Evolutionary conservation across 2,329 filamentous ascomycete genomes (phyloP), one percentile per base, ranked within the genome.

Genomic region (Arachnomyces sp.): DNA sequence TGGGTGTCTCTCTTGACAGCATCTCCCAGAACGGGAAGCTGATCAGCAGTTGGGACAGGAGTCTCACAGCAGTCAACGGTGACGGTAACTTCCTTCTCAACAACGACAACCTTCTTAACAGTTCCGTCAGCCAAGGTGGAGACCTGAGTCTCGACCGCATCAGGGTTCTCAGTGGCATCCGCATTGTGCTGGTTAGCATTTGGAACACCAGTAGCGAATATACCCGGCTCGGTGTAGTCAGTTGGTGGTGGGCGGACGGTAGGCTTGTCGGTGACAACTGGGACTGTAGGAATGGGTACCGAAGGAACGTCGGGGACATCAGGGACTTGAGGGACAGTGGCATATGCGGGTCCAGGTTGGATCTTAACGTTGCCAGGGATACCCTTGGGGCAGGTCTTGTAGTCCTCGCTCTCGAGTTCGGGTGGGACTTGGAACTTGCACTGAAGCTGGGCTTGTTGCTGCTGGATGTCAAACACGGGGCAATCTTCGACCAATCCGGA

Each of bases 401-500:
- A 73, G 52, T 87, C 65, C 45, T 93, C 86, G 7, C 67, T 47
- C 1, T 60, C 55, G 14, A 92, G 59, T 0, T 55, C 50, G 0
- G 61, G 45, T 3, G 84, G 82, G 1, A 80, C 45, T 1, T 75
- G 56, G 55, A 90, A 74, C 37, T 71, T 68, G 68, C 88, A 94
- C 43, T 75, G 52, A 2, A 58, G 52, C 54, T 75, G 72, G 8
- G 72, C 68, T 0, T 63, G 60, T 17, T 78, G 71, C 38, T 62
- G 63, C 58, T 89, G 79, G 40, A 93, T 68, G 38, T 72, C 67
- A 65, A 95, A 95, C 21, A 92, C 51, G 1, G 76, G 65, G 66
- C 89, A 95, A 60, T 89, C 86, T 32, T 72, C 54, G 34, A 94
- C 78, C 31, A 69, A 54, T 28, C 89, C 89, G 7, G 77, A 80